Evolutionary conservation across 2,329 filamentous ascomycete genomes (phyloP).

Genomic region (Eutypa lata): DNA sequence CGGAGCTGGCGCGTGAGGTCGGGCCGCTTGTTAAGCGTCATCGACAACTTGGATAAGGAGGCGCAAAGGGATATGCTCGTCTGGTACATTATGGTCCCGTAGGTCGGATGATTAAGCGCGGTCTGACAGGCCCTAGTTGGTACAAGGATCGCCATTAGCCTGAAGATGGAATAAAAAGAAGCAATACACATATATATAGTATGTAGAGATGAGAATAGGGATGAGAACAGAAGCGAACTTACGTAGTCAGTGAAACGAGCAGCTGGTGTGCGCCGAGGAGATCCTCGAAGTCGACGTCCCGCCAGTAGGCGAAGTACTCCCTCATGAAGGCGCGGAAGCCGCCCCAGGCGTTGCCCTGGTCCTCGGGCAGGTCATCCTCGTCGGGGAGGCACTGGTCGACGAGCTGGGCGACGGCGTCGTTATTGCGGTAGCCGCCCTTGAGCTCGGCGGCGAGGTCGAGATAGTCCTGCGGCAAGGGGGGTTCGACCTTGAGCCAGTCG

Average conservation of each 20-base stretch:
- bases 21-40: slow-evolving; percentile 77
- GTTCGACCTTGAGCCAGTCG: slow-evolving; percentile 72
- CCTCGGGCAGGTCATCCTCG: slow-evolving; percentile 61
- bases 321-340: slow-evolving; percentile 77
- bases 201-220: neutral
- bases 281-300: slow-evolving; percentile 75
- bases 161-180: neutral
- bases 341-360: slow-evolving; percentile 66
- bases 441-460: slow-evolving; percentile 66
- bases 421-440: slow-evolving; percentile 51
- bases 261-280: slow-evolving; percentile 71
- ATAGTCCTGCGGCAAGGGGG: slow-evolving; percentile 65
- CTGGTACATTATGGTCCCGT: slow-evolving; percentile 78
- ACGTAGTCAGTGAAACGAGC: slow-evolving; percentile 74
- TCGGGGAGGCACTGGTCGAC: slow-evolving; percentile 64
- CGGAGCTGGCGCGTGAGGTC: slow-evolving; percentile 69
- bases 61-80: slow-evolving; percentile 80
- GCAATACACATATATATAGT: no score
- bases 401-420: slow-evolving; percentile 56
- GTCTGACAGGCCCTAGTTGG: slow-evolving; percentile 70
- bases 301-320: slow-evolving; percentile 76
- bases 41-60: slow-evolving; percentile 76
- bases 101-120: slow-evolving; percentile 73
- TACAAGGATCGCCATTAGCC: neutral
- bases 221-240: slow-evolving; percentile 29